Conservation (phyloP, 148 eudicot species). For the Fagopyrum tataricum region DNA sequence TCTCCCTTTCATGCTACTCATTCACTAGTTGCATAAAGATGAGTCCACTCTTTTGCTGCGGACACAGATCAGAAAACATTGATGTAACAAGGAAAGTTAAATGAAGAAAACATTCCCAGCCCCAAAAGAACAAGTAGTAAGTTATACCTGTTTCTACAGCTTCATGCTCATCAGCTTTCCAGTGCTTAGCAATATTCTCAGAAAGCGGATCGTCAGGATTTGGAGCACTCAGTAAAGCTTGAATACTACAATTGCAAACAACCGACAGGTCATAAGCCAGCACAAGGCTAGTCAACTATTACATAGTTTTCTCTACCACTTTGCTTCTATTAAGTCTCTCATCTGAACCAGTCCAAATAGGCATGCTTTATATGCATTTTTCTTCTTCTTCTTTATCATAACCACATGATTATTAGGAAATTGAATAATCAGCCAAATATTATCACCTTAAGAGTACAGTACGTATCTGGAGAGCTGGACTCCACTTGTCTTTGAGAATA, state of each 20-base stretch:
- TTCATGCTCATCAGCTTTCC: slow-evolving; percentile 82
- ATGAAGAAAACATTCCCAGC: neutral
- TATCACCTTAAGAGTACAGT: slow-evolving; percentile 88
- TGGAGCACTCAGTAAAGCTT: slow-evolving; percentile 95
- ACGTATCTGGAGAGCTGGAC: slow-evolving; percentile 98
- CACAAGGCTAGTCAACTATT: neutral
- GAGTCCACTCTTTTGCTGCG: slow-evolving; percentile 98
- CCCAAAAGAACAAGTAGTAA: neutral
- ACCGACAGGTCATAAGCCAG: slow-evolving; percentile 11
- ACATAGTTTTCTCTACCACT: neutral
- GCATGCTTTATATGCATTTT: neutral
- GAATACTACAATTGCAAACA: slow-evolving; percentile 43
- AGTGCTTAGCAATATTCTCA: slow-evolving; percentile 94
- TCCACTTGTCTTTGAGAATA: slow-evolving; percentile 98
- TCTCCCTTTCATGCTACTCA: slow-evolving; percentile 7
- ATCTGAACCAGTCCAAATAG: neutral
- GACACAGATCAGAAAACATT: neutral
- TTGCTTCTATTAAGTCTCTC: neutral
- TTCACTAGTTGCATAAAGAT: slow-evolving; percentile 76
- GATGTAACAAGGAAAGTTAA: neutral
- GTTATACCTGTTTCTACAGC: slow-evolving; percentile 88
- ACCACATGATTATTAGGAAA: neutral
- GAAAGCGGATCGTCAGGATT: slow-evolving; percentile 97
- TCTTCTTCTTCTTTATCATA: neutral
- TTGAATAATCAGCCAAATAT: neutral